Conservation (phyloP, 495 filamentous ascomycete species). For the Xylaria palmicola region DNA sequence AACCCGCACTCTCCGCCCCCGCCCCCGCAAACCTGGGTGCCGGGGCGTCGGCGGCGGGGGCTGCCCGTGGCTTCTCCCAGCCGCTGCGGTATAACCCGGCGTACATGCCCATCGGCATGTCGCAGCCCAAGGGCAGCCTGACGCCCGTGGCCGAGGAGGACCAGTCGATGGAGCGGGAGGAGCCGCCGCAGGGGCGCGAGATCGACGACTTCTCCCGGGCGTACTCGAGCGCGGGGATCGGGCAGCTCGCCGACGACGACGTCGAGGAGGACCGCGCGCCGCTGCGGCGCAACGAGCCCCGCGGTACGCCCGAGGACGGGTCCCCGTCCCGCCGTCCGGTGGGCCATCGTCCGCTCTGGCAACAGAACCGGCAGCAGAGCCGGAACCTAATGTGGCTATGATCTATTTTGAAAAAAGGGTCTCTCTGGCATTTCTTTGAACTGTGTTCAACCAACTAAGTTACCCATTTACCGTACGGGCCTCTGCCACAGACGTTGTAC, state of each 20-base stretch:
- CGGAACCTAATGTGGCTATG: constrained; percentile 49
- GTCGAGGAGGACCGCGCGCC: constrained; percentile 15
- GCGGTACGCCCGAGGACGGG: constrained; percentile 11
- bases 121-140: constrained; percentile 24
- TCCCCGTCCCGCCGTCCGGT: constrained; percentile 6
- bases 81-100: constrained; percentile 27
- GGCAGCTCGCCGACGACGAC: constrained; percentile 32
- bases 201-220: constrained; percentile 44
- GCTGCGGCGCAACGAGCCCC: constrained; percentile 20
- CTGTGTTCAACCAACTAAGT: too few relatives aligned
- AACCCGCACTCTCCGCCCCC: constrained; percentile 10
- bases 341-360: constrained; percentile 39
- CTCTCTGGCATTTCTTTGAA: neutral
- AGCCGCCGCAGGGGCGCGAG: constrained; percentile 30
- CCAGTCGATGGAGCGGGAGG: neutral
- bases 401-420: constrained; percentile 18
- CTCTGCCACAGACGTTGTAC: neutral
- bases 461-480: too few relatives aligned
- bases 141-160: constrained; percentile 29
- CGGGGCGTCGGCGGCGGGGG: too few relatives aligned
- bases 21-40: constrained; percentile 1
- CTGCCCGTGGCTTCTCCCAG: constrained; percentile 23
- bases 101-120: neutral
- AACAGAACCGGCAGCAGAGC: constrained; percentile 48
- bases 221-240: constrained; percentile 40